phyloP scores from a whole-genome alignment of 2,329 filamentous ascomycete species.

The Gnomoniopsis sp. region DNA sequence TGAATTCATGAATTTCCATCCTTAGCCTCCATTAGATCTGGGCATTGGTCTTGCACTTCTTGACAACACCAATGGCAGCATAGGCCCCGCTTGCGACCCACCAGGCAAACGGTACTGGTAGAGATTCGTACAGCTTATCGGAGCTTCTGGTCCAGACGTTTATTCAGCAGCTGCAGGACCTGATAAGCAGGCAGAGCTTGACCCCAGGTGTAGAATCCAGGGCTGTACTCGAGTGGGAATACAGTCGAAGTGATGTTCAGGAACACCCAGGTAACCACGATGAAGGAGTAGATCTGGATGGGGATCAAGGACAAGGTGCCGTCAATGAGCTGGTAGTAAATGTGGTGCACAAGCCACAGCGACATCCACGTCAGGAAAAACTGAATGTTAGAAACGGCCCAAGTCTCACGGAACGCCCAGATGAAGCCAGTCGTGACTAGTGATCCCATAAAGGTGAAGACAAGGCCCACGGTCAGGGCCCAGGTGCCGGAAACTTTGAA shows the following conservation, averaged over 20 bases:
- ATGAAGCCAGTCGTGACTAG: conserved; percentile 37
- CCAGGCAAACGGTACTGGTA: conserved; percentile 40
- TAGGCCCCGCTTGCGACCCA: conserved; percentile 23
- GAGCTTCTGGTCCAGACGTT: conserved; percentile 41
- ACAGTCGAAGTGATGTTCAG: conserved; percentile 34
- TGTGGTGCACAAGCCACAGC: conserved; percentile 37
- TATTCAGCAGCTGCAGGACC: conserved; percentile 31
- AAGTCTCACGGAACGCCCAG: conserved; percentile 41
- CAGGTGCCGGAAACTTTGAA: conserved; percentile 25
- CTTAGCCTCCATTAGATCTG: too few species aligned
- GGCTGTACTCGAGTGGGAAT: conserved; percentile 33
- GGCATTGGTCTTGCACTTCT: too few species aligned
- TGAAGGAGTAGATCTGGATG: conserved; percentile 35
- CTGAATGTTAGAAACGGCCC: conserved; percentile 32
- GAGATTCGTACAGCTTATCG: conserved; percentile 32
- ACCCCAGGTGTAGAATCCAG: conserved; percentile 37
- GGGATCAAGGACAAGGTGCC: conserved; percentile 25
- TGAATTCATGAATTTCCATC: too few species aligned
- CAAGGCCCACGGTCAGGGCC: conserved; percentile 23
- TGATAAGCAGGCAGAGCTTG: conserved; percentile 34
- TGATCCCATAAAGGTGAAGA: conserved; percentile 33
- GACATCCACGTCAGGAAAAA: conserved; percentile 27
- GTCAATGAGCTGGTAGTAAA: conserved; percentile 41
- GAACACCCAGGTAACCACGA: conserved; percentile 39
- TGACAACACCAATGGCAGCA: too few species aligned